Evolutionary conservation across 768 basidiomycete species (phyloP), one percentile per base, ranked within the genome.

Genomic region (Mycena belliarum): DNA sequence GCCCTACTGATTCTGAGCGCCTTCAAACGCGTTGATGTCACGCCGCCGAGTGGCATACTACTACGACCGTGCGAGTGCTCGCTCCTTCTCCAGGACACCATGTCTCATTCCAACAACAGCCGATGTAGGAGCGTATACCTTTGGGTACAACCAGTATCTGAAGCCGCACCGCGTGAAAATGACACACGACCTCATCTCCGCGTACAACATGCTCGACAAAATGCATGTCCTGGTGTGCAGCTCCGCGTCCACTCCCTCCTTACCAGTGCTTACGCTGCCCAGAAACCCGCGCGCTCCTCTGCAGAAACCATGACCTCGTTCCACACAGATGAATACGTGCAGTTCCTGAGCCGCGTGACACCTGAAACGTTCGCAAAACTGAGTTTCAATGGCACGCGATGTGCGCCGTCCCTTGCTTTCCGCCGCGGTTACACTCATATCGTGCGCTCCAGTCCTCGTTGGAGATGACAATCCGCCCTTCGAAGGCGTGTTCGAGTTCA

Each of bases 291-390:
- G 63, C 80, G 91, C 20, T 86, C 91, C 5, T 79, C 84, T 0
- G 82, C 88, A 15, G 81, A 86, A 66, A 81, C 83, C 23, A 90
- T 99, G 90, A 89, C 91, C n/a, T 76, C 87, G 12, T 99, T 98
- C 73, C 97, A 99, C 72, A 94, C 96, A 21, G 97, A 99, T 76
- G 97, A 99, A 80, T 99, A 97, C 73, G 82, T 99, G 57, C 87
- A 98, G 66, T 96, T 98, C 66, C 75, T 99, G 43, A 80, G 84
- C 52, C 82, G 84, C 46, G 95, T 98, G 25, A 92, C 89, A 0
- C 95, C 95, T 0, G 97, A 99, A 72, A 96, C 91, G 5, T 86
- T 83, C 1, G 90, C 92, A 64, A 88, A 92, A 53, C 72, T 97
- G 67, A 94, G 92, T 1, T 90, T 85, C 63, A 83, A 88, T 53